A percentile compares a stretch with the other conserved stretches of the same genome.
These are phyloP conservation scores for Lithocarpus polystachyus DNA, from an alignment of 306 rosid species.

Conservation along the genomic window DNA sequence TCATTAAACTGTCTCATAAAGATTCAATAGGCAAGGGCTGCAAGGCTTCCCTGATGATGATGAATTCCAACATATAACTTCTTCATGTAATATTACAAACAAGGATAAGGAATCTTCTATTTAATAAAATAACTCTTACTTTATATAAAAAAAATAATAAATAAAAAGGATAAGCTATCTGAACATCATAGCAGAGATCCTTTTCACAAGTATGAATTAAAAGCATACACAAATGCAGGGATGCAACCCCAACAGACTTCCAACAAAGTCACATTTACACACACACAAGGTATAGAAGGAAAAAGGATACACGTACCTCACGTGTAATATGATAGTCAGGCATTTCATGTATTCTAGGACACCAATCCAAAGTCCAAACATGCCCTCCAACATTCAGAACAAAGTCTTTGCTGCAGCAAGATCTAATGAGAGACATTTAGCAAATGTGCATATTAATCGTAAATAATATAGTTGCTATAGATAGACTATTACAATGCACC, in stretches of 20 bases:
- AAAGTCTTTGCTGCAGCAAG: slow-evolving; percentile 61
- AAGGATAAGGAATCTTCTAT: neutral
- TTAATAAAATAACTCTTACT: no score
- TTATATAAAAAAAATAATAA: no score
- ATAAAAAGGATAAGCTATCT: neutral
- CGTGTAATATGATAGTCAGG: slow-evolving; percentile 49
- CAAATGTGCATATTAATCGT: neutral
- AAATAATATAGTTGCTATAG: neutral
- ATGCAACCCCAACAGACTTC: neutral
- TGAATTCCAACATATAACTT: neutral
- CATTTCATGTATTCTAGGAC: slow-evolving; percentile 60
- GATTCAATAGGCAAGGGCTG: no score
- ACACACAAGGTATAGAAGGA: neutral
- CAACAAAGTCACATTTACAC: neutral
- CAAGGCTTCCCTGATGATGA: no score
- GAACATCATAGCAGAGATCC: neutral
- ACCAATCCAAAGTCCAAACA: slow-evolving; percentile 95
- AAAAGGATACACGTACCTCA: slow-evolving; percentile 52
- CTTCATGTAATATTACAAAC: neutral
- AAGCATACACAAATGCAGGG: neutral
- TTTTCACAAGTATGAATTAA: neutral
- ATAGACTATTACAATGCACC: slow-evolving; percentile 9
- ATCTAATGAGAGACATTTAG: slow-evolving; percentile 20
- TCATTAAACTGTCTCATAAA: no score
- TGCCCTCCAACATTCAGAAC: slow-evolving; percentile 83